Evolutionary conservation across 2,329 filamentous ascomycete genomes (phyloP).

Genomic region (Trichoderma brevicompactum): DNA sequence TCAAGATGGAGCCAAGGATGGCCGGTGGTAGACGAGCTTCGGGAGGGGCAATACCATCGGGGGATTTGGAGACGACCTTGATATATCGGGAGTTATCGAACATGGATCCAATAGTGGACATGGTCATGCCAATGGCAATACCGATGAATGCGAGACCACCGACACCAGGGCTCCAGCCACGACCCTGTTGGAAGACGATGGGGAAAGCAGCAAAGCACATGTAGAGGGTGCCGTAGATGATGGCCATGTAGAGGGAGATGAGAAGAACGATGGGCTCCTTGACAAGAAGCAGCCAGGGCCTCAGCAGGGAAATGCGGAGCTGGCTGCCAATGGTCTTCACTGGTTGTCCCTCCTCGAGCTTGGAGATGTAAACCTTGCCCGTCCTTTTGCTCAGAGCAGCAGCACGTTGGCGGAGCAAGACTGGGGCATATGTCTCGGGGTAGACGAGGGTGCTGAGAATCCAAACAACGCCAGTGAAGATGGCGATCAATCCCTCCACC

Average conservation of each 20-base stretch:
- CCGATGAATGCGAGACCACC: conserved; percentile 67
- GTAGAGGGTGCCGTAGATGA: conserved; percentile 59
- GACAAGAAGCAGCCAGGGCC: conserved; percentile 69
- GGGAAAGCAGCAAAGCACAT: conserved; percentile 60
- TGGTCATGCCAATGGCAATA: conserved; percentile 65
- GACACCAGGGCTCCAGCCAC: conserved; percentile 62
- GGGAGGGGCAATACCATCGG: conserved; percentile 62
- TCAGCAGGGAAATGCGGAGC: conserved; percentile 60
- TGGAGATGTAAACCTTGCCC: conserved; percentile 60
- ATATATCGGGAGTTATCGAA: conserved; percentile 60
- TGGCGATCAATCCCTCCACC: conserved; percentile 65
- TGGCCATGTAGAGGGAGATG: conserved; percentile 66
- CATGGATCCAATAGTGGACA: conserved; percentile 58
- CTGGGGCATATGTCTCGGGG: conserved; percentile 65
- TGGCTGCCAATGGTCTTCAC: conserved; percentile 50
- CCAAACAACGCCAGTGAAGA: conserved; percentile 64
- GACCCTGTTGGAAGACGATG: conserved; percentile 63
- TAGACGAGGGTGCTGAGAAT: conserved; percentile 54
- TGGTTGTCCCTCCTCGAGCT: conserved; percentile 50
- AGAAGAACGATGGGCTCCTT: conserved; percentile 69
- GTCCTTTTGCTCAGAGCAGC: conserved; percentile 54
- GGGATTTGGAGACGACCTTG: conserved; percentile 48
- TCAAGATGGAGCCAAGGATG: conserved; percentile 60
- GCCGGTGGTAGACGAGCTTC: conserved; percentile 65
- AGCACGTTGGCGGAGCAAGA: conserved; percentile 59